Evolutionary conservation across 179 eudicot genomes (phyloP).

Genomic region (Beta macrorhiza): DNA sequence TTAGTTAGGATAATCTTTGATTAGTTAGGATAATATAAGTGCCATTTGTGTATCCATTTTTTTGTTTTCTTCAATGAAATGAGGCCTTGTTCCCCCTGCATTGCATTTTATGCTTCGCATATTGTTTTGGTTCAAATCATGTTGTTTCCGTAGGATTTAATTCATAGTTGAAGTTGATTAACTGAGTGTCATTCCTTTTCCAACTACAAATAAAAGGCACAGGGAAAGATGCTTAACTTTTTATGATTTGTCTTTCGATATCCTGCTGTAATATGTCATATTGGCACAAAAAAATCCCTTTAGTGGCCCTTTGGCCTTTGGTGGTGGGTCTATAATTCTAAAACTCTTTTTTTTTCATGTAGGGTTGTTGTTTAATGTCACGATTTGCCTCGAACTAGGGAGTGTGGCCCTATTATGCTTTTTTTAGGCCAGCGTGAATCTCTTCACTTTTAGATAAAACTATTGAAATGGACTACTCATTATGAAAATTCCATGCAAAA

Average conservation of each 20-base stretch:
- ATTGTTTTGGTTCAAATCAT: background rate
- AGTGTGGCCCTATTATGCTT: conserved; percentile 19
- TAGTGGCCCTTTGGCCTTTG: too few species aligned
- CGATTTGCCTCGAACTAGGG: conserved; percentile 21
- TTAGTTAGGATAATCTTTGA: conserved; percentile 11
- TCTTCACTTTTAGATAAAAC: conserved; percentile 19
- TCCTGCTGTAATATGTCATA: conserved; percentile 22
- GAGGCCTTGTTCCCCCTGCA: background rate
- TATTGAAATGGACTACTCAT: conserved; percentile 27
- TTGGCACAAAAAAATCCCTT: background rate
- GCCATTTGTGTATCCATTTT: conserved; percentile 17
- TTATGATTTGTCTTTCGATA: conserved; percentile 27
- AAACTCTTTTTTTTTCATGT: conserved; percentile 12
- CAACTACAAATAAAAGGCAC: conserved; percentile 15
- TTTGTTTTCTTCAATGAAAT: conserved; percentile 20
- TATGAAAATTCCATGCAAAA: conserved; percentile 30
- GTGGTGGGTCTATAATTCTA: too few species aligned
- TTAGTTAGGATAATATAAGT: conserved; percentile 25
- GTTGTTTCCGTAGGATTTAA: too few species aligned
- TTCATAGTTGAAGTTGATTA: background rate
- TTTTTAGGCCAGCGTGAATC: conserved; percentile 16
- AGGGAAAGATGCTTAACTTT: conserved; percentile 34
- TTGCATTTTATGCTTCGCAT: background rate
- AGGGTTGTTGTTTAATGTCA: conserved; percentile 26
- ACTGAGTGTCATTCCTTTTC: conserved; percentile 19